These are phyloP conservation scores for Rubia tinctorum DNA, from an alignment of 305 asterid genomes.

Conservation along the genomic window DNA sequence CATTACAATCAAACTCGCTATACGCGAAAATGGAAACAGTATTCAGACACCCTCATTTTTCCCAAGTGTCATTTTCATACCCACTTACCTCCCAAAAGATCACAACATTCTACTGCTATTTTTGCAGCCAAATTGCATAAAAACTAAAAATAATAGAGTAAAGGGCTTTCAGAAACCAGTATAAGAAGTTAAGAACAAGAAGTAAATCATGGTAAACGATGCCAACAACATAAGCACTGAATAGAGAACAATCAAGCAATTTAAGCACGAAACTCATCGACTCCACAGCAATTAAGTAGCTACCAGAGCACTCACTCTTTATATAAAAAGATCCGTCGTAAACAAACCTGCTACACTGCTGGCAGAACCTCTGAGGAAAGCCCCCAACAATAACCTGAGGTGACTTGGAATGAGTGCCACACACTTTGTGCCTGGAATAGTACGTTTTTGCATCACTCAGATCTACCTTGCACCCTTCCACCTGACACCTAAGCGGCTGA, in stretches of 20 bases:
- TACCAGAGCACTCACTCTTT: neutral
- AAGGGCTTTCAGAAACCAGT: neutral
- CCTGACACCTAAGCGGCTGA: conserved; percentile 55
- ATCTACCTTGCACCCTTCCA: conserved; percentile 58
- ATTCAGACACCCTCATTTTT: neutral
- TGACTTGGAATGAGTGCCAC: conserved; percentile 53
- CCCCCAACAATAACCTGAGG: conserved; percentile 49
- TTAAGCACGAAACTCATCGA: neutral
- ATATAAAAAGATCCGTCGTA: neutral
- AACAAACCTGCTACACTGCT: conserved; percentile 60
- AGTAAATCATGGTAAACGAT: no score
- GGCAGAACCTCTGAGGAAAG: conserved; percentile 58
- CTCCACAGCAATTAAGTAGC: neutral
- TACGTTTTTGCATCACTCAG: conserved; percentile 54
- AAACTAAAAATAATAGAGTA: neutral
- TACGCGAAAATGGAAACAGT: neutral
- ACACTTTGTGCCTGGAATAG: conserved; percentile 59
- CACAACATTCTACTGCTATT: neutral
- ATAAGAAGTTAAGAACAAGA: no score
- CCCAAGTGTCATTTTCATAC: neutral
- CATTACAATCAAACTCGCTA: neutral
- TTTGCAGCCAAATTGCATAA: neutral
- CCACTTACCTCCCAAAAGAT: neutral
- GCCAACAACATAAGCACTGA: neutral
- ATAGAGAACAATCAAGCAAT: neutral